Base-by-base conservation (phyloP, 1,139 yeast genomes). In the Pichia sp. region DNA sequence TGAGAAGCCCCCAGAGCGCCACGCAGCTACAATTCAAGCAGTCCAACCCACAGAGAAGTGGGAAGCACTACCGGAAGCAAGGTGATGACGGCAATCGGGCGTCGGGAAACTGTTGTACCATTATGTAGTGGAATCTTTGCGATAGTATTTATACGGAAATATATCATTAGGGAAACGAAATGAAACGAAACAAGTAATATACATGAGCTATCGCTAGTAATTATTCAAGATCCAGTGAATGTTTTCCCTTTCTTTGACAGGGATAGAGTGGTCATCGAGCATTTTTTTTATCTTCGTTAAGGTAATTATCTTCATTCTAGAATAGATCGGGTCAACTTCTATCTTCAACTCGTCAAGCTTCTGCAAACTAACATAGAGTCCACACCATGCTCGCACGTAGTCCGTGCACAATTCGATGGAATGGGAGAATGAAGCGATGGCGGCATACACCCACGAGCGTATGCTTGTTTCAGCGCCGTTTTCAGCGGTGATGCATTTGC, bases 311-410 rank as follows among this genome's bases (percentile, higher is more conserved):
- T 74, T 73, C 2, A 70, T 67, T 30, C 57, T 62, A 25, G 71
- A 57, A 42, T 65, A 65, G n/a, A 70, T 64, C 34, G 65, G 63
- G 34, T 64, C 62, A 7, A 60, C 50, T 13, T 70, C 30, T 2
- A 30, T 9, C 8, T 44, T 37, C 16, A 74, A 68, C 44, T 65
- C 59, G 34, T 64, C 48, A 46, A 80, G 62, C 57, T 70, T 71
- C 22, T 57, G 58, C 8, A 75, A 55, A 2, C 80, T 68, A 3
- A 76, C 66, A 48, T 74, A 74, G 3, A 89, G 71, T 0, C 96
- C 95, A 51, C 82, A 70, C 96, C 96, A 90, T 22, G 88, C 86
- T 57, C 87, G 76, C 18, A 79, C 69, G 65, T 80, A 85, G 43
- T 74, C 73, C 42, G 85, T 87, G 60, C 88, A 84, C 46, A 91